A percentile compares a stretch with the other conserved stretches of the same genome.
Evolutionary conservation across 257 asterid genomes (phyloP).

Genomic region (Gardenia jasminoides): DNA sequence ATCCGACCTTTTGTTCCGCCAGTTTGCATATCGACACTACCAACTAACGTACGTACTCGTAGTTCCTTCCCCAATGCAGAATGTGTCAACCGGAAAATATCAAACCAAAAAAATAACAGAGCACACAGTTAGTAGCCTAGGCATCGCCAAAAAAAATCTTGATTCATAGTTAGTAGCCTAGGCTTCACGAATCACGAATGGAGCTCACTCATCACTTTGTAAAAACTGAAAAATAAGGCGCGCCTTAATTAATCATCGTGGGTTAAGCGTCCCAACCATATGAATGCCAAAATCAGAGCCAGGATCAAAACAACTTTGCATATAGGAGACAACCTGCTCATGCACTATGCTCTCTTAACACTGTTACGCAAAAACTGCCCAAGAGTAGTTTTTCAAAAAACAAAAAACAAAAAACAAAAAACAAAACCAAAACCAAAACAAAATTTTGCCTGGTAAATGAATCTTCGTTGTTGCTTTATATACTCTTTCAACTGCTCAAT

Average conservation of each 20-base stretch:
- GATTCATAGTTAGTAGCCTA: no score
- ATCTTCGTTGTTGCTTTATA: constrained; percentile 10
- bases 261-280: not conserved
- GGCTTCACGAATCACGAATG: not conserved
- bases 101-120: no score
- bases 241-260: not conserved
- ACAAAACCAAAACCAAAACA: no score
- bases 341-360: not conserved
- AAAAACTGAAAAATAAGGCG: not conserved
- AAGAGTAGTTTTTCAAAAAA: not conserved
- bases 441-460: constrained; percentile 8
- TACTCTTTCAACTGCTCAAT: constrained; percentile 11
- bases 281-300: not conserved
- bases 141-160: no score
- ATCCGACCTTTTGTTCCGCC: not conserved
- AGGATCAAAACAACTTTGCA: not conserved
- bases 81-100: no score
- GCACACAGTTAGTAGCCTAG: no score
- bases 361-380: not conserved
- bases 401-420: constrained; percentile 15
- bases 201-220: not conserved
- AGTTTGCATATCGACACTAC: no score
- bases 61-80: no score
- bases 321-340: not conserved
- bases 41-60: no score